These are phyloP conservation scores for Hanseniaspora taiwanica DNA, from an alignment of 805 yeast species.

Conservation along the genomic window DNA sequence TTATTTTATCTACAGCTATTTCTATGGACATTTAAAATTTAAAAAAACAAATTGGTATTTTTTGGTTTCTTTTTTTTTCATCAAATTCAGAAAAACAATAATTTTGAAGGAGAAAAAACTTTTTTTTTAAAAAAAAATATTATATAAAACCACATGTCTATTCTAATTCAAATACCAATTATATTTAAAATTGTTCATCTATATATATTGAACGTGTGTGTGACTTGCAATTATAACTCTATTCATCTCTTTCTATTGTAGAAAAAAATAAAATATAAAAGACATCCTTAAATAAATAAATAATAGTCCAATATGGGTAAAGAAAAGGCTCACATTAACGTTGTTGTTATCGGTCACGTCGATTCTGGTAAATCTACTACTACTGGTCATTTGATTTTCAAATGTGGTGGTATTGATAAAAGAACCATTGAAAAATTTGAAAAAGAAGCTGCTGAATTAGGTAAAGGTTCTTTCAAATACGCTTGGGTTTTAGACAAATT, in stretches of 20 bases:
- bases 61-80: too few species aligned
- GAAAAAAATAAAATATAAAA: not conserved
- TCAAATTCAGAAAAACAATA: too few species aligned
- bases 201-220: too few species aligned
- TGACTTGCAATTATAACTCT: not conserved
- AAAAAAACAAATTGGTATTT: too few species aligned
- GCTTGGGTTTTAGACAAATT: slow-evolving; percentile 95
- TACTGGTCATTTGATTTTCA: slow-evolving; percentile 98
- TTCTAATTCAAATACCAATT: not conserved
- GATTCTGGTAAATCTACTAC: slow-evolving; percentile 98
- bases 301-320: slow-evolving; percentile 50
- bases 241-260: not conserved
- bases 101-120: too few species aligned
- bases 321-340: slow-evolving; percentile 97
- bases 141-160: too few species aligned
- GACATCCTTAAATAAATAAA: slow-evolving; percentile 7
- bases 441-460: slow-evolving; percentile 95
- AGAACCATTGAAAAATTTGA: slow-evolving; percentile 97
- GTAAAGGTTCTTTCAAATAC: slow-evolving; percentile 95
- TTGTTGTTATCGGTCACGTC: slow-evolving; percentile 99
- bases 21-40: too few species aligned
- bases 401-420: slow-evolving; percentile 99
- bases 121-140: too few species aligned
- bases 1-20: too few species aligned
- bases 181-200: not conserved